Percentiles rank a stretch among this genome's conserved stretches.
These are phyloP conservation scores for Alternaria sp. DNA, from an alignment of 2,329 filamentous ascomycete species.

Conservation along the genomic window DNA sequence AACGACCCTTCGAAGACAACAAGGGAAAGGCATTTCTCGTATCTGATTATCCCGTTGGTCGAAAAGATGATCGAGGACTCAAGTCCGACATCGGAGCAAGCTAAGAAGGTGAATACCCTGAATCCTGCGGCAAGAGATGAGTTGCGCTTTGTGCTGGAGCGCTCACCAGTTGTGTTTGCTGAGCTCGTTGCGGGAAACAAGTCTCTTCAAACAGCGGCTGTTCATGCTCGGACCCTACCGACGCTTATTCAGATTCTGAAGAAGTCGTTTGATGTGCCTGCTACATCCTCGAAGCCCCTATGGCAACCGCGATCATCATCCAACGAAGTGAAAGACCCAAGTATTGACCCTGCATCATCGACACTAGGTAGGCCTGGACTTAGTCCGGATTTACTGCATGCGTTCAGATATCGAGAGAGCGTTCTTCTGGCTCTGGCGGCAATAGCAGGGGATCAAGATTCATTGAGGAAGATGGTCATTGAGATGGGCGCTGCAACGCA, in stretches of 20 bases:
- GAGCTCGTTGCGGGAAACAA: slow-evolving; percentile 80
- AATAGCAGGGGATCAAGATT: slow-evolving; percentile 80
- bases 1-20: slow-evolving; percentile 51
- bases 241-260: slow-evolving; percentile 71
- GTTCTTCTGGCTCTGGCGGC: slow-evolving; percentile 82
- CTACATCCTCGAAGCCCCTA: slow-evolving; percentile 59
- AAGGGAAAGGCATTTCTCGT: slow-evolving; percentile 54
- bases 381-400: slow-evolving; percentile 67
- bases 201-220: slow-evolving; percentile 80
- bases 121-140: slow-evolving; percentile 59
- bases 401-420: slow-evolving; percentile 77
- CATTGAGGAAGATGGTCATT: slow-evolving; percentile 82
- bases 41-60: slow-evolving; percentile 58
- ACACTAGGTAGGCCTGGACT: slow-evolving; percentile 46
- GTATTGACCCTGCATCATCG: slow-evolving; percentile 44
- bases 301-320: slow-evolving; percentile 60
- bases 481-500: slow-evolving; percentile 81
- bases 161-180: slow-evolving; percentile 77
- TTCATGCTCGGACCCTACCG: slow-evolving; percentile 71
- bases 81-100: slow-evolving; percentile 34
- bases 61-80: slow-evolving; percentile 58
- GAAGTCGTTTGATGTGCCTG: slow-evolving; percentile 68
- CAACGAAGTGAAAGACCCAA: slow-evolving; percentile 36
- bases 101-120: slow-evolving; percentile 32
- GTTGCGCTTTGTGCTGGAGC: slow-evolving; percentile 49